These are phyloP conservation scores for Scleroderma bovista DNA, from an alignment of 768 basidiomycete genomes.

Conservation along the genomic window DNA sequence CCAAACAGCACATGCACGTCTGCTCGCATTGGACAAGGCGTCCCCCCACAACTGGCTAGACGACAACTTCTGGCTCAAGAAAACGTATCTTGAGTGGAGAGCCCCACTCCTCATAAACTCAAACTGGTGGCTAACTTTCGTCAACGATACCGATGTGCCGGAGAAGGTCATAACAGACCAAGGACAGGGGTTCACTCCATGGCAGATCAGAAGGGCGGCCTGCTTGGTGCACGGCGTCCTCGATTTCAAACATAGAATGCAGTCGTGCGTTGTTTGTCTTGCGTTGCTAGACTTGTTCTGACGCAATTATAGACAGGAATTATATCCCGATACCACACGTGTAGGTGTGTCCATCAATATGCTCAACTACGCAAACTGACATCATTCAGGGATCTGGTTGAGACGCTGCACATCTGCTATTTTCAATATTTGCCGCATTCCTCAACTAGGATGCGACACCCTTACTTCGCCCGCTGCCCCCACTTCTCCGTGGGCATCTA, in stretches of 20 bases:
- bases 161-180: slow-evolving; percentile 20
- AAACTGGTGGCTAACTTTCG: slow-evolving; percentile 93
- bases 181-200: slow-evolving; percentile 50
- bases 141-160: slow-evolving; percentile 66
- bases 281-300: slow-evolving; percentile 2
- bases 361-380: neutral
- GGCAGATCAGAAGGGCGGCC: slow-evolving; percentile 83
- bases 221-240: slow-evolving; percentile 72
- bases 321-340: slow-evolving; percentile 65
- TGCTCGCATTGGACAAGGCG: slow-evolving; percentile 66
- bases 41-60: slow-evolving; percentile 93
- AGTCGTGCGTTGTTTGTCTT: slow-evolving; percentile 42
- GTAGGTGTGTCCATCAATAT: slow-evolving; percentile 42
- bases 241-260: slow-evolving; percentile 63
- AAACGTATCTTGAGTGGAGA: slow-evolving; percentile 85
- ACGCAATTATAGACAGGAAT: slow-evolving; percentile 48
- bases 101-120: slow-evolving; percentile 83
- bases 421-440: slow-evolving; percentile 79
- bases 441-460: slow-evolving; percentile 58
- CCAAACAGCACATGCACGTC: slow-evolving; percentile 17
- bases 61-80: slow-evolving; percentile 87
- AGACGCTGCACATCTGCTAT: slow-evolving; percentile 49
- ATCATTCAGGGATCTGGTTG: slow-evolving; percentile 53
- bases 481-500: slow-evolving; percentile 39
- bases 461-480: slow-evolving; percentile 41